phyloP scores from a whole-genome alignment of 768 basidiomycete species.

The Rickenella mellea region DNA sequence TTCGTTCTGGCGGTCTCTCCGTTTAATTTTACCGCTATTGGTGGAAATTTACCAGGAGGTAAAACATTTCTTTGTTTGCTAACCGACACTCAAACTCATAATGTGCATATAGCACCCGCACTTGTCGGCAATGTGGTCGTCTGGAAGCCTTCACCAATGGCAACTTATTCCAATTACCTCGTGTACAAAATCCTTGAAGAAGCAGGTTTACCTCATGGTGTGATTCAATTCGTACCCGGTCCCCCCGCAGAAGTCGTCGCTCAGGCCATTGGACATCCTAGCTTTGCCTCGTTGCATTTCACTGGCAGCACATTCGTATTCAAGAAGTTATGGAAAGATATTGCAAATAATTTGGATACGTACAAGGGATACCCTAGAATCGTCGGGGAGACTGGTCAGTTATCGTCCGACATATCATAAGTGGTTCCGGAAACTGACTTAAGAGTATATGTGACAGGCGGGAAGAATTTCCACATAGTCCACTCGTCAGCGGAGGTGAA shows the following conservation, averaged over 20 bases:
- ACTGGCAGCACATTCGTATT: slow-evolving; percentile 94
- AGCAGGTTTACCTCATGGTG: slow-evolving; percentile 88
- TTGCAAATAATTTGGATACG: slow-evolving; percentile 76
- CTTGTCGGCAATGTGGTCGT: slow-evolving; percentile 90
- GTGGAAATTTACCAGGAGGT: slow-evolving; percentile 84
- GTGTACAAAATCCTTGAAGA: slow-evolving; percentile 85
- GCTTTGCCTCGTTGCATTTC: slow-evolving; percentile 89
- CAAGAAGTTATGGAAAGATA: slow-evolving; percentile 94
- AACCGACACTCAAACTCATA: slow-evolving; percentile 2
- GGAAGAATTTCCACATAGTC: slow-evolving; percentile 97
- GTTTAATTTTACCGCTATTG: slow-evolving; percentile 98
- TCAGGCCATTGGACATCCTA: slow-evolving; percentile 68
- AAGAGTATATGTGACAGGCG: slow-evolving; percentile 29
- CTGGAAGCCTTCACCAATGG: slow-evolving; percentile 97
- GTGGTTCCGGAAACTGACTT: neutral
- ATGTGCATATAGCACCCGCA: slow-evolving; percentile 55
- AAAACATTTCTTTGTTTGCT: slow-evolving; percentile 11
- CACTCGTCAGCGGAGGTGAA: slow-evolving; percentile 79
- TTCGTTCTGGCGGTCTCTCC: slow-evolving; percentile 97
- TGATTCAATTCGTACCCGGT: slow-evolving; percentile 95
- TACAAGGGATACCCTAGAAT: slow-evolving; percentile 90
- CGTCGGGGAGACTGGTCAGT: slow-evolving; percentile 82
- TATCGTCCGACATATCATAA: neutral
- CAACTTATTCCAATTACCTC: slow-evolving; percentile 92
- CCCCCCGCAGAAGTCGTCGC: slow-evolving; percentile 78